Conservation (phyloP, 2,329 filamentous ascomycete species). For the Parastagonospora avenae region DNA sequence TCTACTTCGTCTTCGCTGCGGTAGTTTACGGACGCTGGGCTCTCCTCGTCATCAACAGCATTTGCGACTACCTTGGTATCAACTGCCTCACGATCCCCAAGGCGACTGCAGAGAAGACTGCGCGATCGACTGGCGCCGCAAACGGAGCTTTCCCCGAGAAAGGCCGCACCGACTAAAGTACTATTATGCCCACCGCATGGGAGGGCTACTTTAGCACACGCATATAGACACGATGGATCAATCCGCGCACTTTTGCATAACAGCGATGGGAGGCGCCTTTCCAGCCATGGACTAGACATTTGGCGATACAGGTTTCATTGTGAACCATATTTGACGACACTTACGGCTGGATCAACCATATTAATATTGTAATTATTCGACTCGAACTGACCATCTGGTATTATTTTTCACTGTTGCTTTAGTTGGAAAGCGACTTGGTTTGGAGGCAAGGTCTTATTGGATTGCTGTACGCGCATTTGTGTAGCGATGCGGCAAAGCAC, state of each 20-base stretch:
- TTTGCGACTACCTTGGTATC: slow-evolving; percentile 91
- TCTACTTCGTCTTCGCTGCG: slow-evolving; percentile 80
- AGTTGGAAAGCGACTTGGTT: background rate
- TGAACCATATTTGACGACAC: slow-evolving; percentile 3
- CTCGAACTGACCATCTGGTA: background rate
- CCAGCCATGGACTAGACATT: slow-evolving; percentile 2
- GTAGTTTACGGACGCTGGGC: slow-evolving; percentile 95
- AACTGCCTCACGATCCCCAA: slow-evolving; percentile 83
- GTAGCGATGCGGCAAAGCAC: background rate
- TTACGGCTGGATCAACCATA: slow-evolving; percentile 5
- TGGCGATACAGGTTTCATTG: slow-evolving; percentile 2
- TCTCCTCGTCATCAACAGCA: slow-evolving; percentile 84
- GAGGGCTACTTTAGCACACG: too few relatives aligned
- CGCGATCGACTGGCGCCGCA: slow-evolving; percentile 32
- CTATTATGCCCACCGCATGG: too few relatives aligned
- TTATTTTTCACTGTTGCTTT: background rate
- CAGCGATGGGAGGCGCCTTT: background rate
- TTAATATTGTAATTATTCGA: slow-evolving; percentile 8
- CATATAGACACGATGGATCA: slow-evolving; percentile 2
- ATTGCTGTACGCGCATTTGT: background rate
- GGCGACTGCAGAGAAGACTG: slow-evolving; percentile 30
- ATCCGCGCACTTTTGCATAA: slow-evolving; percentile 2
- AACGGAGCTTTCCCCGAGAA: slow-evolving; percentile 37
- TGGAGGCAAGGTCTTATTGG: background rate
- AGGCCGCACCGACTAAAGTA: slow-evolving; percentile 37